These are phyloP conservation scores for Bacidia gigantensis DNA, from an alignment of 495 filamentous ascomycete species.

Conservation along the genomic window DNA sequence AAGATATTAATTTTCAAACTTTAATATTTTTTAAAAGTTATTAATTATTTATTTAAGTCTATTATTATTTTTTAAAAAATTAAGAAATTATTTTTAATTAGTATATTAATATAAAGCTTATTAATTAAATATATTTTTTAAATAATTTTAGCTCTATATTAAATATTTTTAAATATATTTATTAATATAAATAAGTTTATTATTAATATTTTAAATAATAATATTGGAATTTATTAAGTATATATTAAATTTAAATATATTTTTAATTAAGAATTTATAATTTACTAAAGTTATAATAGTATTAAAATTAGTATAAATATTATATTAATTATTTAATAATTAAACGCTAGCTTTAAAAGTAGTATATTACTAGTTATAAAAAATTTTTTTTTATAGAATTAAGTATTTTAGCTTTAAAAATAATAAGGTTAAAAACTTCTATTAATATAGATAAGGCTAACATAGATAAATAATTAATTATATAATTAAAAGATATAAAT, in stretches of 20 bases:
- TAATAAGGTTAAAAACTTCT: too few species aligned
- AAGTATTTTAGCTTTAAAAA: too few species aligned
- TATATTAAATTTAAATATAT: not conserved
- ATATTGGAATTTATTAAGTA: constrained; percentile 2
- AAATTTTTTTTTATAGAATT: too few species aligned
- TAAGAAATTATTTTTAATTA: not conserved
- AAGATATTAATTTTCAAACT: too few species aligned
- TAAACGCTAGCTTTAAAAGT: constrained; percentile 5
- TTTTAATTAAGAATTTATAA: not conserved
- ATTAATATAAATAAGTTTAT: not conserved
- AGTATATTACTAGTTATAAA: constrained; percentile 9
- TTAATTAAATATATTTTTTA: not conserved
- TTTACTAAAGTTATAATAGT: constrained; percentile 4
- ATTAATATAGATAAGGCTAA: too few species aligned
- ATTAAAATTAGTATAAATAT: constrained; percentile 9
- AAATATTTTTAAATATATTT: constrained; percentile 4
- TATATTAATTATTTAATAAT: constrained; percentile 10
- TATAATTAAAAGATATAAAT: too few species aligned
- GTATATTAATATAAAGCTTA: not conserved
- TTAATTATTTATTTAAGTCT: not conserved
- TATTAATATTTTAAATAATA: not conserved
- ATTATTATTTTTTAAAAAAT: not conserved
- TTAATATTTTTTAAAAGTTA: too few species aligned
- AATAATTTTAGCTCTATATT: not conserved
- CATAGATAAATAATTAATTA: too few species aligned